Evolutionary conservation across 768 basidiomycete genomes (phyloP).

Genomic region (Pleurotus eryngii): DNA sequence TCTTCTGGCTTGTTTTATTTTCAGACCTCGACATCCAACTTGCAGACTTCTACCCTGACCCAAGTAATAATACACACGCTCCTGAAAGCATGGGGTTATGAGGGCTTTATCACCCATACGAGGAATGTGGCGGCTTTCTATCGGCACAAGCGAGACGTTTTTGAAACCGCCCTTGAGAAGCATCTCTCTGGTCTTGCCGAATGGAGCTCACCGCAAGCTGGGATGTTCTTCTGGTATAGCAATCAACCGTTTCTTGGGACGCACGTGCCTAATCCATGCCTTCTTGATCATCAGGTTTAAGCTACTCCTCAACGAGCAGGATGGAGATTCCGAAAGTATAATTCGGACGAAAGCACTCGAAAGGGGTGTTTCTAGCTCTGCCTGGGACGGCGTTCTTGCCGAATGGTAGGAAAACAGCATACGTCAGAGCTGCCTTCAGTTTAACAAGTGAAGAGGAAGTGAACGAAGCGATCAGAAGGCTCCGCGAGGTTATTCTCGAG

Average conservation of each 20-base stretch:
- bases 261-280: neutral
- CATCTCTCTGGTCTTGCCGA: constrained; percentile 78
- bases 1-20: neutral
- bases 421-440: constrained; percentile 84
- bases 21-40: constrained; percentile 64
- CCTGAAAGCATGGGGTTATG: constrained; percentile 70
- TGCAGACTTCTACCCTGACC: constrained; percentile 63
- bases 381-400: constrained; percentile 85
- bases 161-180: constrained; percentile 70
- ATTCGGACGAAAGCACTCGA: constrained; percentile 75
- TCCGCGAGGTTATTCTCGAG: constrained; percentile 39
- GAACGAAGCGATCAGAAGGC: constrained; percentile 66
- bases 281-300: constrained; percentile 54
- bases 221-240: constrained; percentile 87
- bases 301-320: constrained; percentile 41
- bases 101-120: constrained; percentile 70
- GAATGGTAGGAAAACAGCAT: constrained; percentile 61
- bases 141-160: constrained; percentile 67
- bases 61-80: constrained; percentile 61
- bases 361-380: constrained; percentile 85
- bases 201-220: constrained; percentile 69
- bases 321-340: constrained; percentile 65
- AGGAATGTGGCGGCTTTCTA: constrained; percentile 71
- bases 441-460: constrained; percentile 62
- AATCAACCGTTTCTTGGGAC: constrained; percentile 7